Base-by-base conservation (phyloP, 2,329 filamentous ascomycete species). In the Acrodontium crateriforme region DNA sequence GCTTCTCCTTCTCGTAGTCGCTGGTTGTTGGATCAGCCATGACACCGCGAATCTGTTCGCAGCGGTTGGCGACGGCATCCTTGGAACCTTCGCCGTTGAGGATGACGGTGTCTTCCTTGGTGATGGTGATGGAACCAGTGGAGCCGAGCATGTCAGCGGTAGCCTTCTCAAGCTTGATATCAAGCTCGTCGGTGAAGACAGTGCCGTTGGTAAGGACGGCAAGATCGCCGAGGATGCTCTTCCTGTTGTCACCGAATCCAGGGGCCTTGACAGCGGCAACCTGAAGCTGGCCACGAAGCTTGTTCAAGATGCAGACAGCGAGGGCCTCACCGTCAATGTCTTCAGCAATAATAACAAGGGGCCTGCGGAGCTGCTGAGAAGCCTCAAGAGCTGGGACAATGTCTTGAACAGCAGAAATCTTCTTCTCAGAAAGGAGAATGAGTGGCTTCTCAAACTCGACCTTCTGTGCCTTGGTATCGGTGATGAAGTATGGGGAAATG, bases 1-100 rank as follows among this genome's bases (percentile, higher is more conserved):
- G 82, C 76, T 98, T 98, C 79, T 98, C 89, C 74, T 94, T 95
- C 74, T 98, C 89, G 65, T 98, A 98, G 54, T 98, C 89, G 26
- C 85, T 94, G 41, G 89, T 98, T 47, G 72, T 77, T 42, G 87
- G 79, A 65, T 98, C 89, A 38, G 68, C 71, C 68, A 94, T 93
- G 62, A 95, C 84, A 45, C 87, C 85, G 46, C 89, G 85, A 62
- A 98, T 98, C 70, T 98, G 89, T 67, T 98, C 89, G 64, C 89
- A 95, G 56, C 89, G 81, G 70, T 94, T 84, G 41, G 80, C 63
- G 50, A 98, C 91, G 43, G 71, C 59, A 54, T 98, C 89, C 72
- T 95, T 94, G 76, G 67, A 78, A 41, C 89, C 89, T 52, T 93
- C 84, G 32, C 89, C 89, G 61, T 98, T 98, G 39, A 98, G 74